Evolutionary conservation across 768 basidiomycete species (phyloP).

Genomic region (Trametes cinnabarina): DNA sequence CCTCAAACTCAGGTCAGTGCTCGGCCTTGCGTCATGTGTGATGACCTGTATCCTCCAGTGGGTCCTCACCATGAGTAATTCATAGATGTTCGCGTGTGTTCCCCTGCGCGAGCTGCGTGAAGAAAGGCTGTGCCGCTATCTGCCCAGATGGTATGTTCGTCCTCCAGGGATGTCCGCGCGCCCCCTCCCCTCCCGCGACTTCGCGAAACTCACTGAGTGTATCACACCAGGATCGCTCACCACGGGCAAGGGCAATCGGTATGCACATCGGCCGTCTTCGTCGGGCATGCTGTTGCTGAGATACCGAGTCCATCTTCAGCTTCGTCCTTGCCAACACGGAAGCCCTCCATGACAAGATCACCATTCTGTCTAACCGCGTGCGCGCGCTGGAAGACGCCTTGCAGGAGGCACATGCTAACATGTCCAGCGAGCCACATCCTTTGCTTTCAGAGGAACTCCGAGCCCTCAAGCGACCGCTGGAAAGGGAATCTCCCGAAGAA

Average conservation of each 20-base stretch:
- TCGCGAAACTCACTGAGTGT: constrained; percentile 12
- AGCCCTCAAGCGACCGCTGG: constrained; percentile 65
- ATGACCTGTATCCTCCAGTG: constrained; percentile 6
- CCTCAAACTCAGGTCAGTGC: constrained; percentile 62
- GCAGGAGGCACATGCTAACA: constrained; percentile 45
- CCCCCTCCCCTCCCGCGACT: too few relatives aligned
- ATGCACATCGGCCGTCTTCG: constrained; percentile 11
- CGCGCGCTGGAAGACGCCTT: constrained; percentile 71
- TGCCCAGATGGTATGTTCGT: constrained; percentile 53
- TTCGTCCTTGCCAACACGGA: constrained; percentile 74
- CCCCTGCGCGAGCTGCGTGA: constrained; percentile 48
- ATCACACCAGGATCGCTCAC: constrained; percentile 55
- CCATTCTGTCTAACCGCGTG: constrained; percentile 55
- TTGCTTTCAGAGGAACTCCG: constrained; percentile 60
- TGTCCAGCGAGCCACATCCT: constrained; percentile 52
- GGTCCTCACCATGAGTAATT: constrained; percentile 5
- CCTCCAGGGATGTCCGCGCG: constrained; percentile 8
- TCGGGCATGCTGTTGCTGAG: constrained; percentile 17
- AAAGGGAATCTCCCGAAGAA: constrained; percentile 54
- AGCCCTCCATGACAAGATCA: constrained; percentile 66
- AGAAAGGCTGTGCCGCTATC: constrained; percentile 49
- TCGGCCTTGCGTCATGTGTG: constrained; percentile 5
- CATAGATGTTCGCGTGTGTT: constrained; percentile 61
- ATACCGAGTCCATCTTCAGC: constrained; percentile 30
- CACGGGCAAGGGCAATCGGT: constrained; percentile 74